Base-by-base conservation (phyloP, 768 basidiomycete genomes). In the Rhizopogon vulgaris region DNA sequence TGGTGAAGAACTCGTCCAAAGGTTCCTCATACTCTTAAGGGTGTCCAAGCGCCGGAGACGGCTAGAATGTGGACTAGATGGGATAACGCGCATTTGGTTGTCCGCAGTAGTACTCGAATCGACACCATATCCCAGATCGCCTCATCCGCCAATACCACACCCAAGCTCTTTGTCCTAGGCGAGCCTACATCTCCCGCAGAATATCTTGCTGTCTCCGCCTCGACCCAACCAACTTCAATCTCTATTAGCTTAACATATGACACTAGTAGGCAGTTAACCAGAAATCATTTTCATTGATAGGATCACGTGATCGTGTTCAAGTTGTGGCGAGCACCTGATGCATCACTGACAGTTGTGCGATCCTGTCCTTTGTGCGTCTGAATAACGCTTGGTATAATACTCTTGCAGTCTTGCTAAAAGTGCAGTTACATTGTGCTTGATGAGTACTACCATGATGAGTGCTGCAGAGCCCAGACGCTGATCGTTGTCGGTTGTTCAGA, bases 221-320 rank as follows among this genome's bases (percentile, higher is more conserved):
- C 63, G 22, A 87, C 2, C 84, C 86, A 42, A 85, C 83, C 40
- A 87, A 49, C 37, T n/a, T n/a, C n/a, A n/a, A 74, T 67, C 60
- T 87, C 85, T 52, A 89, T 78, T 22, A 22, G 22, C 22, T 22
- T 22, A 3, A 22, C 22, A 22, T 22, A 22, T 22, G 22, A 22
- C n/a, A n/a, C n/a, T n/a, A n/a, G n/a, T 22, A 22, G 22, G 2
- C 22, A 3, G 22, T 22, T 22, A 1, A 22, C 22, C n/a, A 22
- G 22, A 22, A 22, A 22, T 22, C 22, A 22, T 22, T 22, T 22
- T 22, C 22, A 22, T 22, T 22, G 22, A 22, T 3, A 1, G 22
- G 22, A 22, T 22, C 22, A 22, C 22, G 22, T 22, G 22, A 3
- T 22, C 22, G 22, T 22, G 22, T 22, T 22, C 22, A 22, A 22